Conservation (phyloP, 345 rosid species). For the Trapa incisa region DNA sequence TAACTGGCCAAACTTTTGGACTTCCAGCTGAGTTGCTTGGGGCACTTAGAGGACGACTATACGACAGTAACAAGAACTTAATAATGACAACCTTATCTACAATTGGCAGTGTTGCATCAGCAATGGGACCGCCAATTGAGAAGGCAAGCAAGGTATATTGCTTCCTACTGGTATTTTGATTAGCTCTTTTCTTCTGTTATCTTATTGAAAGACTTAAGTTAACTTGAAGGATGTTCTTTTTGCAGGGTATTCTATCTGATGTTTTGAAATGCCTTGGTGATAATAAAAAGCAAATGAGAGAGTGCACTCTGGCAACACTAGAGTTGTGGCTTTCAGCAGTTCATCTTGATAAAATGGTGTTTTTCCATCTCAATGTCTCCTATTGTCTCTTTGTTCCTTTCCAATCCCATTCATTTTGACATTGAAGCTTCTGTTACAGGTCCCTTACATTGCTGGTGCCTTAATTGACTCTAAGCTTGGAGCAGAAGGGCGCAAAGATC, state of each 20-base stretch:
- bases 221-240: constrained; percentile 1
- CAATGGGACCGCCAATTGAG: constrained; percentile 84
- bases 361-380: constrained; percentile 8
- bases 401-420: not conserved
- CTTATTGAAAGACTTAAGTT: not conserved
- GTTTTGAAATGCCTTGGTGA: constrained; percentile 91
- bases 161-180: not conserved
- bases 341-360: constrained; percentile 94
- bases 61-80: constrained; percentile 94
- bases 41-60: constrained; percentile 81
- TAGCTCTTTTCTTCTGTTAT: not conserved
- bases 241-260: constrained; percentile 87
- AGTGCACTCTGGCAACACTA: constrained; percentile 66
- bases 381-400: constrained; percentile 1
- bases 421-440: constrained; percentile 33
- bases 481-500: constrained; percentile 97
- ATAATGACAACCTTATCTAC: constrained; percentile 74
- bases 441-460: constrained; percentile 65
- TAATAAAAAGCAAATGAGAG: constrained; percentile 99
- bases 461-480: constrained; percentile 81
- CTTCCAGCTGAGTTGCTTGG: constrained; percentile 76
- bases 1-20: constrained; percentile 6
- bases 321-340: constrained; percentile 93
- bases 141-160: constrained; percentile 79
- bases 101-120: constrained; percentile 71